Evolutionary conservation across 176 grass and related monocot genomes (phyloP).

Genomic region (Carex parvula): DNA sequence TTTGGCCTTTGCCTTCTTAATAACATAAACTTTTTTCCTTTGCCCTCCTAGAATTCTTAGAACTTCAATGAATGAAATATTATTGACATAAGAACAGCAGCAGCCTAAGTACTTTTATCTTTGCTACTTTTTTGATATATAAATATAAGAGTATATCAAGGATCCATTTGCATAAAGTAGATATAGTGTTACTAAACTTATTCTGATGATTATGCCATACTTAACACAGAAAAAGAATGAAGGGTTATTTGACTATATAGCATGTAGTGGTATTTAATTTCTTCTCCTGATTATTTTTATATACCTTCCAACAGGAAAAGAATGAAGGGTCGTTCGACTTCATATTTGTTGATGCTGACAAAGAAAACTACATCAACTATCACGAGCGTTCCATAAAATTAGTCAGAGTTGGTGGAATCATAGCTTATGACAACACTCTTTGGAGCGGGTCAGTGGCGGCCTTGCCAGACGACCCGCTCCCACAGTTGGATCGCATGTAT

Average conservation of each 20-base stretch:
- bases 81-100: background rate
- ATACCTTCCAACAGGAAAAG: slow-evolving; percentile 8
- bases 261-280: background rate
- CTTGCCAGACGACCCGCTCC: slow-evolving; percentile 27
- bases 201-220: background rate
- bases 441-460: slow-evolving; percentile 50
- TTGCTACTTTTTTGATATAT: background rate
- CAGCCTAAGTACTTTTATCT: background rate
- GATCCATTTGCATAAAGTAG: background rate
- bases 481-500: background rate
- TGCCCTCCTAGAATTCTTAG: background rate
- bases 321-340: slow-evolving; percentile 52
- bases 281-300: background rate
- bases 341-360: slow-evolving; percentile 66
- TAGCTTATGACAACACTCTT: slow-evolving; percentile 70
- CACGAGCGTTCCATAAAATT: slow-evolving; percentile 43
- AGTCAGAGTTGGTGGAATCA: slow-evolving; percentile 46
- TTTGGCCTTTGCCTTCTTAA: background rate
- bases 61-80: background rate
- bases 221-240: background rate
- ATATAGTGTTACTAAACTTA: background rate
- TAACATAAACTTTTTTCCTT: background rate
- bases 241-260: background rate
- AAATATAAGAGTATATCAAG: background rate
- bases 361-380: slow-evolving; percentile 50